Evolutionary conservation across 768 basidiomycete species (phyloP), one percentile per base, ranked within the genome.

Genomic region (Xerocomus brunneocitrinus): DNA sequence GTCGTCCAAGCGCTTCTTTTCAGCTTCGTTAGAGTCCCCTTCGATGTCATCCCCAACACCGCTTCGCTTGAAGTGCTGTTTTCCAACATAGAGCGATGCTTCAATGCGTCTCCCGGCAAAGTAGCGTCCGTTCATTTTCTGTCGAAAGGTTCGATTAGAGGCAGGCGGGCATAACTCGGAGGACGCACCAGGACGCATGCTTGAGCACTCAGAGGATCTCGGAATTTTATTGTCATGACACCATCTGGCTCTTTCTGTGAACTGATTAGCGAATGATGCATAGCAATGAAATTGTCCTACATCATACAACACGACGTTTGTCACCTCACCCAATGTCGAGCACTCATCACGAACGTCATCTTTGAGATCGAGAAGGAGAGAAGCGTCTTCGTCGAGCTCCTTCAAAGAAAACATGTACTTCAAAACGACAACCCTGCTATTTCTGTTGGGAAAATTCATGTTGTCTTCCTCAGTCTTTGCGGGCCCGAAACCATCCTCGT

Each of bases 271-370:
- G 27, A 42, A 28, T 41, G 8, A 41, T 39, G 36, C 30, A 32
- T 35, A 50, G 45, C 31, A 16, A 42, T 2, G 9, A 25, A 52
- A 47, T 13, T 38, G 10, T 77, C 90, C 70, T 68, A 95, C 95
- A 73, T 99, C 95, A 64, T 95, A 98, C 38, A 99, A 70, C 30
- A 92, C 85, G 1, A 98, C 90, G 60, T 93, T 98, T 0, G 97
- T 98, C 4, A 99, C 97, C 62, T 95, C 91, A 28, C 97, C 97
- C 12, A 98, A 69, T 0, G 80, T 79, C 47, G 89, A 83, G 57
- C 93, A 93, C 66, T 98, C 95, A 32, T 95, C 94, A 50, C 95
- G 81, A 16, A 98, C 94, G 60, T 98, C 95, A 64, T 97, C 93
- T 66, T 98, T 98, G 48, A 98, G 78, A 61, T 98, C 95, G 13